These are phyloP conservation scores for Fusarium clavum DNA, from an alignment of 2,329 filamentous ascomycete genomes.

Conservation along the genomic window DNA sequence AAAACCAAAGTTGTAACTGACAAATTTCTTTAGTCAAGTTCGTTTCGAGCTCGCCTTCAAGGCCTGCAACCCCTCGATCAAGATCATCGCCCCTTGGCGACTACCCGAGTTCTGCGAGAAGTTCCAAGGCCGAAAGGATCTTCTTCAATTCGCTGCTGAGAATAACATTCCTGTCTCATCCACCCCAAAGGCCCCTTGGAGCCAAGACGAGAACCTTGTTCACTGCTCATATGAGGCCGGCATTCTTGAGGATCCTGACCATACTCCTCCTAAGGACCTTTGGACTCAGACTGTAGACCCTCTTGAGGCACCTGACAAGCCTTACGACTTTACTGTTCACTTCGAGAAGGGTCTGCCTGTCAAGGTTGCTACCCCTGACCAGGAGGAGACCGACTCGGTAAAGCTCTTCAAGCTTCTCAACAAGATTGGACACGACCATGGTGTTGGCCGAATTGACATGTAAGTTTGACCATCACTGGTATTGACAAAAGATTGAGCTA, in stretches of 20 bases:
- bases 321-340: conserved; percentile 72
- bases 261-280: conserved; percentile 74
- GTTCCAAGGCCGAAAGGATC: conserved; percentile 60
- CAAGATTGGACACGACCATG: conserved; percentile 71
- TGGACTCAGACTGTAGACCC: conserved; percentile 75
- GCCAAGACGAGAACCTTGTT: conserved; percentile 56
- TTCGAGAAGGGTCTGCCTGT: conserved; percentile 76
- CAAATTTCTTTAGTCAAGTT: conserved; percentile 49
- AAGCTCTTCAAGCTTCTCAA: conserved; percentile 75
- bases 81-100: conserved; percentile 81
- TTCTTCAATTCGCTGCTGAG: conserved; percentile 69
- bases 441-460: conserved; percentile 73
- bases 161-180: conserved; percentile 77
- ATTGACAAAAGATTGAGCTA: not conserved
- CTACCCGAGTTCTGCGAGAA: conserved; percentile 75
- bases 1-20: conserved; percentile 8
- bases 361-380: conserved; percentile 68
- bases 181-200: conserved; percentile 78
- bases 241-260: conserved; percentile 62
- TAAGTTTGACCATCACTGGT: not conserved
- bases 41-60: conserved; percentile 54
- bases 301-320: conserved; percentile 71
- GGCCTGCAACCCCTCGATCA: conserved; percentile 69
- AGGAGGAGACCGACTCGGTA: conserved; percentile 71
- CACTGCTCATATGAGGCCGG: conserved; percentile 36